phyloP scores from a whole-genome alignment of 306 rosid species.

The Medicago lupulina region DNA sequence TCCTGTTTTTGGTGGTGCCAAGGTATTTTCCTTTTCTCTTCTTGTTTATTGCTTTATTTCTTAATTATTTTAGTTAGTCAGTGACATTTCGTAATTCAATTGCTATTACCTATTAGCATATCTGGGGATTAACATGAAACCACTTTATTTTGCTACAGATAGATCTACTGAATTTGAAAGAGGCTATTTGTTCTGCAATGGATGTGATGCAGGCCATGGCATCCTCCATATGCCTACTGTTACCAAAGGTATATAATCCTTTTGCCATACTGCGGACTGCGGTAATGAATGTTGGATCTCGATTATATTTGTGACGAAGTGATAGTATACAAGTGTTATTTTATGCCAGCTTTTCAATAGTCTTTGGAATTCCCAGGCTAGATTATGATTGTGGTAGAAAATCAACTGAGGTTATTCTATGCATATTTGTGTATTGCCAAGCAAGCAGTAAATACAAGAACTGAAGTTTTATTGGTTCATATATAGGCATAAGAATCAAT shows the following conservation, averaged over 20 bases:
- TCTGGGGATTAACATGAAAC: conserved; percentile 18
- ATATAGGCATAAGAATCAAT: not conserved
- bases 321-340: not conserved
- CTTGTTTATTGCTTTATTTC: not conserved
- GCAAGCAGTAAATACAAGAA: conserved; percentile 3
- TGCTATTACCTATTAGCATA: conserved; percentile 11
- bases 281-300: conserved; percentile 20
- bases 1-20: conserved; percentile 88
- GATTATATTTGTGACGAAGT: conserved; percentile 6
- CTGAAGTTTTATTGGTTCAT: conserved; percentile 3
- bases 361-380: not conserved
- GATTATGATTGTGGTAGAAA: conserved; percentile 1
- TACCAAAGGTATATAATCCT: conserved; percentile 63
- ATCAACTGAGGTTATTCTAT: conserved; percentile 7
- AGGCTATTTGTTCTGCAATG: conserved; percentile 87
- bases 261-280: conserved; percentile 7
- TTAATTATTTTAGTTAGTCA: conserved; percentile 1
- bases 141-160: conserved; percentile 57
- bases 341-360: not conserved
- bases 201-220: conserved; percentile 97
- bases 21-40: conserved; percentile 57
- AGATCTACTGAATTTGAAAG: conserved; percentile 77
- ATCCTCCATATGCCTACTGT: conserved; percentile 72
- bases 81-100: not conserved
- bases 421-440: conserved; percentile 30